Percentiles rank a stretch among this genome's conserved stretches.
Conservation (phyloP, 139 green algal species). For the Picocystis salinarum region DNA sequence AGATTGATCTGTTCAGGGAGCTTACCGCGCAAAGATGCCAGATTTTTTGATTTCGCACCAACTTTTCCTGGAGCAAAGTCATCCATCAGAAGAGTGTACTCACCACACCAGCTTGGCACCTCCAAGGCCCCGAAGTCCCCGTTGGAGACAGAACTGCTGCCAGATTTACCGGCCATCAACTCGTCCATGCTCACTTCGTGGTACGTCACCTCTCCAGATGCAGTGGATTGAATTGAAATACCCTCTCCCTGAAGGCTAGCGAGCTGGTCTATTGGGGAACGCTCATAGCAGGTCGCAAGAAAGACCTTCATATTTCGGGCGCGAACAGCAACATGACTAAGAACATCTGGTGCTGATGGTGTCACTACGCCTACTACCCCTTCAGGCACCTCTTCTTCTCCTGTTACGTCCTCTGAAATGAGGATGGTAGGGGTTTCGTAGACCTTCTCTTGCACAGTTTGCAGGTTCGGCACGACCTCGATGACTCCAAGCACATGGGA, state of each 20-base stretch:
- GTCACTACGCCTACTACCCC: constrained; percentile 71
- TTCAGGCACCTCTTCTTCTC: constrained; percentile 83
- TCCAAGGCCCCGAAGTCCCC: constrained; percentile 8
- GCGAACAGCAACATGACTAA: constrained; percentile 75
- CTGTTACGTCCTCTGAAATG: constrained; percentile 54
- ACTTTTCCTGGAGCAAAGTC: constrained; percentile 72
- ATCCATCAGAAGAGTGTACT: constrained; percentile 69
- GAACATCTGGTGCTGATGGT: constrained; percentile 64
- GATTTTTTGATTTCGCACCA: constrained; percentile 90
- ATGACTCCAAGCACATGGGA: constrained; percentile 39
- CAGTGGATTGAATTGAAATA: constrained; percentile 37
- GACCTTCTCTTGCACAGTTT: constrained; percentile 67
- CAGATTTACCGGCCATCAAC: background rate
- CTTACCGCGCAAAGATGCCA: constrained; percentile 62
- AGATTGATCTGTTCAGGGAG: constrained; percentile 71
- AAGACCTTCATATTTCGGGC: constrained; percentile 68
- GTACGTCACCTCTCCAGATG: constrained; percentile 54
- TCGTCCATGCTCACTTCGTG: constrained; percentile 11
- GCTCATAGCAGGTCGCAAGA: constrained; percentile 45
- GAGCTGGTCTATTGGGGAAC: constrained; percentile 25
- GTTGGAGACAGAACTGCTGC: background rate
- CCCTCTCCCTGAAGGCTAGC: background rate
- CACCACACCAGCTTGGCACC: constrained; percentile 22
- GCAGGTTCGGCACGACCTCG: constrained; percentile 42
- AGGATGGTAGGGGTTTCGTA: constrained; percentile 68